Percentiles rank a stretch among this genome's conserved stretches.
Conservation (phyloP, 768 basidiomycete genomes). For the Gymnopilus dilepis region DNA sequence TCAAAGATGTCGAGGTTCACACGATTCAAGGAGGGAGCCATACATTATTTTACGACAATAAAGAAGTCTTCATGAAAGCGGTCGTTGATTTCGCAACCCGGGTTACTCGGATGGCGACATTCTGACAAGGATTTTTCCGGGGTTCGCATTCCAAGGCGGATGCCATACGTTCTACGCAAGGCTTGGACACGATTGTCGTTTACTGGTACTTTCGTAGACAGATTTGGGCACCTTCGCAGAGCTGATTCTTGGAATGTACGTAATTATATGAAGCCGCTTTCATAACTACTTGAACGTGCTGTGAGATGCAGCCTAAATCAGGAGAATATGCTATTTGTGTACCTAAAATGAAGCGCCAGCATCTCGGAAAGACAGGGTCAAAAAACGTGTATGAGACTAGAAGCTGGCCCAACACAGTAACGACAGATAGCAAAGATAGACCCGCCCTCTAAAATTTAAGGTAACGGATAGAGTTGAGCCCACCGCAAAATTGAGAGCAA, state of each 20-base stretch:
- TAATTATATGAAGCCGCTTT: not conserved
- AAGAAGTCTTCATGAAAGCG: constrained; percentile 29
- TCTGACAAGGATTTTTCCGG: not conserved
- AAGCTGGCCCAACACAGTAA: not conserved
- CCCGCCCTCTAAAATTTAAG: not conserved
- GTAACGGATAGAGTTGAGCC: not conserved
- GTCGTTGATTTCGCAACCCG: constrained; percentile 11
- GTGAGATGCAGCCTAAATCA: not conserved
- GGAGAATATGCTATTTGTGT: constrained; percentile 3
- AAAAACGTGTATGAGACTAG: not conserved
- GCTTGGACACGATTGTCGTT: not conserved
- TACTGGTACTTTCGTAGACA: not conserved
- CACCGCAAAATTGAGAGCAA: too few species aligned
- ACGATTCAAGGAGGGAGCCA: constrained; percentile 38
- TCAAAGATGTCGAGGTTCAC: constrained; percentile 37
- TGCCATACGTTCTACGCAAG: not conserved
- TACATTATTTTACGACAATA: constrained; percentile 37
- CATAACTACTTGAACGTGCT: too few species aligned
- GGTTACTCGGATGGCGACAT: not conserved
- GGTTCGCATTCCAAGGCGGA: not conserved
- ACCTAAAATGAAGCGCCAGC: not conserved
- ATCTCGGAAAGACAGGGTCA: not conserved
- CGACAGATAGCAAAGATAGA: constrained; percentile 3
- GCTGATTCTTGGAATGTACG: not conserved
- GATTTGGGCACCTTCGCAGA: not conserved